phyloP scores from a whole-genome alignment of 768 basidiomycete species.

The Tricholoma sp. region DNA sequence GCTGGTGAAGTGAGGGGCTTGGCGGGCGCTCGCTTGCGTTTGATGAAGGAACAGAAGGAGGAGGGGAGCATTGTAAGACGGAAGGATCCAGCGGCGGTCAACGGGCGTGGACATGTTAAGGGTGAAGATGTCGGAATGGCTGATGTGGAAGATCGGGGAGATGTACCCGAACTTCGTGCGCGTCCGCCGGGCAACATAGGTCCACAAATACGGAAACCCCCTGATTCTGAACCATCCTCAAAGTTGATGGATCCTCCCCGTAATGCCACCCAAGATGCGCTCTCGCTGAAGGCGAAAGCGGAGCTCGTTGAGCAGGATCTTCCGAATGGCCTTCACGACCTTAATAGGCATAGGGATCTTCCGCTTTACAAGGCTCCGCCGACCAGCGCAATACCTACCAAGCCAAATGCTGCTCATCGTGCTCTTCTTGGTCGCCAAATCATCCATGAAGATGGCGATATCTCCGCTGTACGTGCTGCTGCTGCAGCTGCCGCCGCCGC shows the following conservation, averaged over 20 bases:
- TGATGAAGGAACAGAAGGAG: slow-evolving; percentile 15
- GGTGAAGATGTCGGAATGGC: slow-evolving; percentile 3
- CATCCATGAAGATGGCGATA: slow-evolving; percentile 52
- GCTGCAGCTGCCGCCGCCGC: neutral
- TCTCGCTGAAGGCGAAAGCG: slow-evolving; percentile 10
- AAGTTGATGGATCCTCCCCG: neutral
- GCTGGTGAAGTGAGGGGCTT: too few species aligned
- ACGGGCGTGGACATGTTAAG: neutral
- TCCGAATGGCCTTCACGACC: neutral
- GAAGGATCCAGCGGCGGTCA: neutral
- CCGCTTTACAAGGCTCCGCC: slow-evolving; percentile 4
- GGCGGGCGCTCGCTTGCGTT: neutral
- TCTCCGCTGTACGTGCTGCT: slow-evolving; percentile 19
- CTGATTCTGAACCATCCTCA: neutral
- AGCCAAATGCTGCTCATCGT: neutral
- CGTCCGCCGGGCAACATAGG: neutral
- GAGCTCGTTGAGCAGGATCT: slow-evolving; percentile 16
- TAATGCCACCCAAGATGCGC: neutral
- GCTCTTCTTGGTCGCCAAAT: slow-evolving; percentile 18
- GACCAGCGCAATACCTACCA: neutral
- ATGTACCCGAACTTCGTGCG: neutral
- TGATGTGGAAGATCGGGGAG: neutral
- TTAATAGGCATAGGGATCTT: neutral
- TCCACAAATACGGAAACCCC: neutral
- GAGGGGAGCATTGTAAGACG: neutral